Base-by-base conservation (phyloP, 2,329 filamentous ascomycete species). In the Aureobasidium sp. region DNA sequence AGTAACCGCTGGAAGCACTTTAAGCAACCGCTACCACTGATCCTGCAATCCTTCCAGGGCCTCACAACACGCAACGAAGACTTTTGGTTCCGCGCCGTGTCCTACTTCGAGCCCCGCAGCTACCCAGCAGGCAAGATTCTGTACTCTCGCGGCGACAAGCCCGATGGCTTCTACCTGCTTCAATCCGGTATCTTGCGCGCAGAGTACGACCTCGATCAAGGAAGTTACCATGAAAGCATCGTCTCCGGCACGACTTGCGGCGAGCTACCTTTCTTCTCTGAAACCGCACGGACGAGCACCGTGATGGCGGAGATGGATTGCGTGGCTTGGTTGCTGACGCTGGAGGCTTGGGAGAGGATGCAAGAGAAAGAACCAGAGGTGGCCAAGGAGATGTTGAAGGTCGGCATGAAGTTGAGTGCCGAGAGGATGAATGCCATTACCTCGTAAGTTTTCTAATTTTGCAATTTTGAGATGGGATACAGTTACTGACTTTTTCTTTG, bases 221-320 rank as follows among this genome's bases (percentile, higher is more conserved):
- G 94, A 0, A 84, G 83, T 68, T 89, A 95, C 68, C 90, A 89
- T 64, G 94, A 99, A 74, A 90, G 90, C 70, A 97, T 97, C 61
- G 88, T 97, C 1, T 90, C 92, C 0, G 94, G 94, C 17, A 94
- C 94, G 1, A 97, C 94, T 0, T 97, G 93, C 68, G 94, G 94
- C 39, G 94, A 99, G 77, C 76, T 99, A 59, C 94, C 94, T 0
- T 99, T 99, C 78, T 99, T 99, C 76, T 91, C 88, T 2, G 90
- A 95, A 70, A 97, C 93, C 1, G 81, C 84, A 58, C 84, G 94
- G 20, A 97, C 92, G 4, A 91, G 91, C 1, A 96, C 89, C 0
- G 91, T 95, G 12, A 81, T 87, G 47, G 90, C 90, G 1, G 92
- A 97, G 72, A 83, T 87, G 60, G 87, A 93, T 67, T 89, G 87